phyloP scores from a whole-genome alignment of 1,284 basidiomycete genomes.

The Pisolithus thermaeus region DNA sequence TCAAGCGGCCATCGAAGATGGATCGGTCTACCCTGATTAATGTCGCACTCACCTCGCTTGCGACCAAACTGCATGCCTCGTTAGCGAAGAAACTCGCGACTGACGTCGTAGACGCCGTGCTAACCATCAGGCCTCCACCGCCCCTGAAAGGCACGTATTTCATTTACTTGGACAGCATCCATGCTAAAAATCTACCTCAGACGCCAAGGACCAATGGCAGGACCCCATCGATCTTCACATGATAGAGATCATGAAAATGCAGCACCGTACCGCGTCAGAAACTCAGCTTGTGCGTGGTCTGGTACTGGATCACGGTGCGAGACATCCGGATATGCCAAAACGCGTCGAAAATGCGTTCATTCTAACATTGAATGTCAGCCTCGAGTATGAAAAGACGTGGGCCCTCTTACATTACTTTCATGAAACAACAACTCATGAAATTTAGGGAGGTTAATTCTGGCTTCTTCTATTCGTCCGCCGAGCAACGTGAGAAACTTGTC shows the following conservation, averaged over 20 bases:
- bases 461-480: constrained; percentile 99
- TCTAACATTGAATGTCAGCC: constrained; percentile 93
- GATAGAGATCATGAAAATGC: constrained; percentile 99
- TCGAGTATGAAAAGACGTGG: constrained; percentile 99
- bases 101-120: constrained; percentile 93
- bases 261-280: constrained; percentile 96
- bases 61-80: constrained; percentile 85
- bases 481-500: constrained; percentile 98
- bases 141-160: constrained; percentile 48
- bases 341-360: constrained; percentile 96
- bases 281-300: constrained; percentile 96
- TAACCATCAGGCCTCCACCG: constrained; percentile 77
- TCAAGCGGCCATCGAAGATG: constrained; percentile 70
- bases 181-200: constrained; percentile 33
- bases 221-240: constrained; percentile 98
- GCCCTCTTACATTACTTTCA: constrained; percentile 30
- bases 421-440: constrained; percentile 17
- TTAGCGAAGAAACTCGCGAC: constrained; percentile 88
- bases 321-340: constrained; percentile 99
- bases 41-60: constrained; percentile 91
- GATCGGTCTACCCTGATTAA: constrained; percentile 90
- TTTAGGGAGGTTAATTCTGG: constrained; percentile 96
- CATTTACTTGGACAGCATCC: constrained; percentile 15
- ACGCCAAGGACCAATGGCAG: constrained; percentile 59
- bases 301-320: constrained; percentile 92